Conservation (phyloP, 495 filamentous ascomycete species). For the Mytilinidion resinicola region DNA sequence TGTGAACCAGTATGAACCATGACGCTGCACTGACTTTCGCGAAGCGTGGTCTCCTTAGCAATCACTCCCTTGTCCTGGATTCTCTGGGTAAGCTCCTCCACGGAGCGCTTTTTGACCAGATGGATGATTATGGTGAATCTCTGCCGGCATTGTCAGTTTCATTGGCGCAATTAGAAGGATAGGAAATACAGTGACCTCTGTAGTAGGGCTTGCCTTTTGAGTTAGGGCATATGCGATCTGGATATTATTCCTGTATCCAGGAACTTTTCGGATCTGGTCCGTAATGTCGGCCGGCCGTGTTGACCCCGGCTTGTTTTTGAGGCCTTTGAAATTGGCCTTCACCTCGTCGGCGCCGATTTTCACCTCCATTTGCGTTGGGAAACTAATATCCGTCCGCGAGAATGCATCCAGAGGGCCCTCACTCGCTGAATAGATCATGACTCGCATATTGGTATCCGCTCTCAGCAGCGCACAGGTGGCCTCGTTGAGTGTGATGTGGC, state of each 20-base stretch:
- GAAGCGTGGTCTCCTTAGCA: constrained; percentile 69
- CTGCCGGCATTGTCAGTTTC: constrained; percentile 39
- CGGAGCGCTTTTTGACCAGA: constrained; percentile 64
- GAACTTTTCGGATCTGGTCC: constrained; percentile 58
- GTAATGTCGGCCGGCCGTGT: constrained; percentile 91
- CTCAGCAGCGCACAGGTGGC: constrained; percentile 45
- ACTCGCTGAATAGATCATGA: constrained; percentile 77
- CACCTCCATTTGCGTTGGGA: constrained; percentile 86
- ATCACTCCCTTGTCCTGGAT: constrained; percentile 66
- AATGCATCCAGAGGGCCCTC: constrained; percentile 48
- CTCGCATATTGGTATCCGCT: constrained; percentile 48
- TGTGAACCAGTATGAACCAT: not conserved
- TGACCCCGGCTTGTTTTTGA: constrained; percentile 93
- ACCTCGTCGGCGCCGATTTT: constrained; percentile 83
- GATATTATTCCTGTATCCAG: constrained; percentile 66
- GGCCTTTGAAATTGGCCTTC: constrained; percentile 79
- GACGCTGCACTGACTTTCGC: constrained; percentile 61
- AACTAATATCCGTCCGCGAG: constrained; percentile 67
- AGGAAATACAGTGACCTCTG: constrained; percentile 8
- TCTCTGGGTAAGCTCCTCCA: constrained; percentile 62
- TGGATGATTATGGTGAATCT: constrained; percentile 70
- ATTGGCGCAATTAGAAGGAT: constrained; percentile 1
- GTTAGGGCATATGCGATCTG: constrained; percentile 90
- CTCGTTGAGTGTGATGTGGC: constrained; percentile 47
- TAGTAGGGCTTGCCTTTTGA: constrained; percentile 53